Conservation (phyloP, 768 basidiomycete species). For the Lactifluus pinguis region DNA sequence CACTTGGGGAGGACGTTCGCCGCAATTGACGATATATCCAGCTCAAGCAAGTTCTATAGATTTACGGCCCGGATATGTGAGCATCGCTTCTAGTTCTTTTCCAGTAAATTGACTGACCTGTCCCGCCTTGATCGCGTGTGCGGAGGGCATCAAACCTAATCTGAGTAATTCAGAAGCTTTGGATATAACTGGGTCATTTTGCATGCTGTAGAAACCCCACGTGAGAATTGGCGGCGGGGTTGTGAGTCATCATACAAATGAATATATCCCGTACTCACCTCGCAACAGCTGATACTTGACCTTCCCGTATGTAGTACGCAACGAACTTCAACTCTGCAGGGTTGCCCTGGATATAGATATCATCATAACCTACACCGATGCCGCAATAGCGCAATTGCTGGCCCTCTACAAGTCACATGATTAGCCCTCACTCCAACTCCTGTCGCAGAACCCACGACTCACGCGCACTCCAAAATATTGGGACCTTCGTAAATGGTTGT, state of each 20-base stretch:
- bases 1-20: constrained; percentile 15
- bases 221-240: not conserved
- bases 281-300: constrained; percentile 58
- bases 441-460: constrained; percentile 22
- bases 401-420: constrained; percentile 43
- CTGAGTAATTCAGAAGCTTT: constrained; percentile 73
- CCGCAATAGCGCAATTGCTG: constrained; percentile 84
- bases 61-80: not conserved
- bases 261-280: constrained; percentile 31
- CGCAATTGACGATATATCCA: constrained; percentile 26
- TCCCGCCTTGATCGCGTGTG: constrained; percentile 62
- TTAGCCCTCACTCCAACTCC: not conserved
- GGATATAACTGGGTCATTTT: constrained; percentile 70
- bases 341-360: constrained; percentile 69
- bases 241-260: not conserved
- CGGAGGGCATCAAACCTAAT: constrained; percentile 70
- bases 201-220: constrained; percentile 48
- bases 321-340: constrained; percentile 77
- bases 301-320: constrained; percentile 64
- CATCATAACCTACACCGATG: constrained; percentile 59
- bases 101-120: constrained; percentile 39
- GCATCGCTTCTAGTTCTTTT: not conserved
- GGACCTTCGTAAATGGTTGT: constrained; percentile 69
- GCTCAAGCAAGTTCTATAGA: constrained; percentile 24
- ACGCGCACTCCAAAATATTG: constrained; percentile 90